These are phyloP conservation scores for Gracilariopsis chorda DNA, from an alignment of 23 red algal species.

Conservation along the genomic window DNA sequence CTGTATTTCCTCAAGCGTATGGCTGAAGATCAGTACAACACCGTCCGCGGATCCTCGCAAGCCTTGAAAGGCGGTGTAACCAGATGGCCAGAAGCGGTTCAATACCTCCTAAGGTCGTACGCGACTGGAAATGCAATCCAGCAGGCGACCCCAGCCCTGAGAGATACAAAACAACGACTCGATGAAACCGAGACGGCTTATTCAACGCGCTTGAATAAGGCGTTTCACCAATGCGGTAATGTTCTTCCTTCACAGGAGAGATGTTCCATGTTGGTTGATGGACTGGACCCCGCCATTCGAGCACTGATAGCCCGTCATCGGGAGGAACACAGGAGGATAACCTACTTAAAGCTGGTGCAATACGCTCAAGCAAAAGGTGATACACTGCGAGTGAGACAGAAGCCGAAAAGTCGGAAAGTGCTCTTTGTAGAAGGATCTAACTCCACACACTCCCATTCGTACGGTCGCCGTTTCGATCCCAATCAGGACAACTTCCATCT, in stretches of 20 bases:
- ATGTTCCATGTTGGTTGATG: background rate
- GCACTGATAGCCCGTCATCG: background rate
- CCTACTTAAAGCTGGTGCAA: background rate
- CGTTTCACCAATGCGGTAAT: constrained; percentile 3
- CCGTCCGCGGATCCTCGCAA: background rate
- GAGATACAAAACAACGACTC: background rate
- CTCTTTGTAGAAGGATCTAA: background rate
- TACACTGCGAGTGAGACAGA: background rate
- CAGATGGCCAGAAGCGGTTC: background rate
- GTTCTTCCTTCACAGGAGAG: background rate
- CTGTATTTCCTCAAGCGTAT: background rate
- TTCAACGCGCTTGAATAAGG: background rate
- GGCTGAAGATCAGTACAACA: background rate
- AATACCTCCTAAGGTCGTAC: constrained; percentile 23
- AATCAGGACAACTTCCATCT: background rate
- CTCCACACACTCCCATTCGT: background rate
- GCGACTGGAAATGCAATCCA: background rate
- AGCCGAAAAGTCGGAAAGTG: background rate
- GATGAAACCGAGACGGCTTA: background rate
- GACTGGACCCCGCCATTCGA: background rate
- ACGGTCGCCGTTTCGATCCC: background rate
- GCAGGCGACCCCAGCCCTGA: background rate
- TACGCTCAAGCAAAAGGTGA: background rate
- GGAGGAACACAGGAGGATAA: background rate
- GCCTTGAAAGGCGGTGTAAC: background rate